Conservation (phyloP, 192 early-diverging fungal species). For the Kickxella alabastrina region DNA sequence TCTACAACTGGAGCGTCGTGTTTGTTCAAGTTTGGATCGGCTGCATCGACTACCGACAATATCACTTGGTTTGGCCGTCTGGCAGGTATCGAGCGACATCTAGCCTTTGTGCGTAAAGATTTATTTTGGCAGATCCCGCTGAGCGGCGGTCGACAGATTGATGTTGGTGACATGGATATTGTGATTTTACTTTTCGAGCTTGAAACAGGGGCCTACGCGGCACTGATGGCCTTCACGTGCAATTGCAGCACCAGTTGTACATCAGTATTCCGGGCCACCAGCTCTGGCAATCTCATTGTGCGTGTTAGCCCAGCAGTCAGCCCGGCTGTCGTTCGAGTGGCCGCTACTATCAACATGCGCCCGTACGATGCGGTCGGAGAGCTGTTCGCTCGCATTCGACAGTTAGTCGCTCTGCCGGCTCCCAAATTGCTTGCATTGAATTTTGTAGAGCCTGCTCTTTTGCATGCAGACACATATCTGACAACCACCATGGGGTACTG, state of each 20-base stretch:
- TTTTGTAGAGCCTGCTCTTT: too few relatives aligned
- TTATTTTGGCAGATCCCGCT: constrained; percentile 33
- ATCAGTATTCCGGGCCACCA: constrained; percentile 4
- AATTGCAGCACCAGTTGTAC: neutral
- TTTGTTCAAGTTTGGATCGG: constrained; percentile 4
- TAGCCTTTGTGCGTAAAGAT: constrained; percentile 38
- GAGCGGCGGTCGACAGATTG: neutral
- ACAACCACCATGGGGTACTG: constrained; percentile 47
- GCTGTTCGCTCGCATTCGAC: constrained; percentile 19
- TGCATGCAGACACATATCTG: too few relatives aligned
- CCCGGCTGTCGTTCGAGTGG: constrained; percentile 11
- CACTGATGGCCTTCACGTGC: constrained; percentile 23
- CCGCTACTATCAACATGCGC: constrained; percentile 11
- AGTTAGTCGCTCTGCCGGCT: too few relatives aligned
- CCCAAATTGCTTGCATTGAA: too few relatives aligned
- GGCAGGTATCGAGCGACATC: constrained; percentile 8
- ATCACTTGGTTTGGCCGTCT: constrained; percentile 14
- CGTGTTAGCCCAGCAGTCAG: neutral
- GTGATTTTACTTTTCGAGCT: constrained; percentile 20
- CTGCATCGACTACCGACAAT: neutral
- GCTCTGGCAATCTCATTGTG: neutral
- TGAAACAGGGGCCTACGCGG: constrained; percentile 10
- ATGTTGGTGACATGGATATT: constrained; percentile 9
- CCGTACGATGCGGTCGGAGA: constrained; percentile 22
- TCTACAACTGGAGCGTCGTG: constrained; percentile 26